These are phyloP conservation scores for Citrus maxima DNA, from an alignment of 345 rosid species.

Conservation along the genomic window DNA sequence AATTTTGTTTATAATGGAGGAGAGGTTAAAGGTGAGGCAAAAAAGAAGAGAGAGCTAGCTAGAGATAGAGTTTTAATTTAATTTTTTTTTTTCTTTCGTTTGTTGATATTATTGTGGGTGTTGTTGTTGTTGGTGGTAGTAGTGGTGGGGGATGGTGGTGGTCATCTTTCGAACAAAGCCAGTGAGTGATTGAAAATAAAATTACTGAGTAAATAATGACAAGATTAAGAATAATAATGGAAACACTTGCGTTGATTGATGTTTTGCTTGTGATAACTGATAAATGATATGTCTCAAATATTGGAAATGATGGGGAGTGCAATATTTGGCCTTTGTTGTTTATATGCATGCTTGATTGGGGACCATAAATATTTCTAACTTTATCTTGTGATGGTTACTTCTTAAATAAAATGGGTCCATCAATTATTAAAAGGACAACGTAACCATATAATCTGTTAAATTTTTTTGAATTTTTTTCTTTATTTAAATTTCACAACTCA, in stretches of 20 bases:
- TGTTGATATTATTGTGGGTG: not conserved
- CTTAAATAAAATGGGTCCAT: not conserved
- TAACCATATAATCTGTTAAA: not conserved
- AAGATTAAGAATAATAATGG: not conserved
- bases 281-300: not conserved
- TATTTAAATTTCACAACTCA: no score
- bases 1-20: no score
- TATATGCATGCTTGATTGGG: not conserved
- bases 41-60: not conserved
- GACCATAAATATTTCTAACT: not conserved
- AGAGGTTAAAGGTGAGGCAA: not conserved
- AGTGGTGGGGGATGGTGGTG: not conserved
- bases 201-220: not conserved
- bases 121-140: not conserved
- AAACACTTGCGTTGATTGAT: constrained; percentile 20
- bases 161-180: not conserved
- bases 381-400: not conserved
- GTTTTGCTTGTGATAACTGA: not conserved
- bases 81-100: no score
- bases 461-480: no score
- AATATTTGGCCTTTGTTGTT: not conserved
- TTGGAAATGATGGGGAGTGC: not conserved
- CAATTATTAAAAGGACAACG: not conserved
- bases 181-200: not conserved
- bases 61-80: not conserved